Base-by-base conservation (phyloP, 306 rosid species). In the Dryas alaskensis region DNA sequence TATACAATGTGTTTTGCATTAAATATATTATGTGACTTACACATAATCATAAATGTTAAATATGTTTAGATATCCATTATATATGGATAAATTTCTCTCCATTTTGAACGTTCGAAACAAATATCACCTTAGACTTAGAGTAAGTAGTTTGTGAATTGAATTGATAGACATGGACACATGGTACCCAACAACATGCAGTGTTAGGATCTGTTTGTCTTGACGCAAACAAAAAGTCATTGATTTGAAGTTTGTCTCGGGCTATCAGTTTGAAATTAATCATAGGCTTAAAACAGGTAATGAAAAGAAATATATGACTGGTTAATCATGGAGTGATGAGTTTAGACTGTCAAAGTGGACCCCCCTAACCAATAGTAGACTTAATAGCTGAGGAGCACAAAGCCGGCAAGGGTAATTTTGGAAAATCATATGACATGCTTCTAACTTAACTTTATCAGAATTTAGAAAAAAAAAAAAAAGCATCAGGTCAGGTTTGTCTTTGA, bases 401-500 rank as follows among this genome's bases (percentile, higher is more conserved):
- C 68, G 69, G 67, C 42, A 58, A 70, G 83, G 88, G 78, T 12
- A 77, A 60, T 62, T 5, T 60, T 44, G 84, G 78, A 37, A 78
- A 73, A 67, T 50, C 55, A 49, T 12, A 48, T 82, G 82, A 82
- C 88, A 81, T 81, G 88, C 68, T 67, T 78, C 80, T 72, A 52
- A 52, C 5, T 2, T 73, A 81, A 50, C 59, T 77, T 27, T 22
- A 70, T 68, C 70, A 72, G 44, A 10, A 37, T 10, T 22, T 2
- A 57, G 19, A 22, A 37, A 62, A 27, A 60, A 44, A 75, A 45
- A 8, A 22, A 43, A 37, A 69, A 62, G n/a, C 50, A 58, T 67
- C 74, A 78, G 77, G 62, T 19, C 40, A 44, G 82, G 81, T 83
- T 85, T 85, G 89, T 82, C 85, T 84, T 78, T 67, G 81, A 84